Base-by-base conservation (phyloP, 176 grass and related monocot species). In the Themeda triandra region DNA sequence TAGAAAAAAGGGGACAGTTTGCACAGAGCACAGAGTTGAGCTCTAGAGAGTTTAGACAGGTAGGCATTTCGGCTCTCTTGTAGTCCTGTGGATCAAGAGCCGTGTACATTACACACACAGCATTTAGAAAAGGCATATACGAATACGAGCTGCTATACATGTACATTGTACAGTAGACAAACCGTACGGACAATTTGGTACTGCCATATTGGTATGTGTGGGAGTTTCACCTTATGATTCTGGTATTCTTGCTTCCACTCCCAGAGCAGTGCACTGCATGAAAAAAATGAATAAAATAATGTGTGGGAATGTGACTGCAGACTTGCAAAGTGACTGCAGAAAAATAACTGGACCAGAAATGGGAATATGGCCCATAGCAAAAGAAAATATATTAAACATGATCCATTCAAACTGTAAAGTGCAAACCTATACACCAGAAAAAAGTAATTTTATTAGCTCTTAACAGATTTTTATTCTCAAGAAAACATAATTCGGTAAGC, bases 1-100 rank as follows among this genome's bases (percentile, higher is more conserved):
- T 53, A 72, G 56, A 64, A 60, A 60, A 67, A 75, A 19, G 7
- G 53, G 10, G 27, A 85, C 54, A 24, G 73, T 83, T 69, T 80
- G 62, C 32, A 76, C 10, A 4, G 45, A 21, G 45, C 45, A 29
- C 71, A 73, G 59, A 66, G 69, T 62, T 84, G 85, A 76, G 75
- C 63, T 33, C 17, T 80, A 83, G 69, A 44, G 44, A 8, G 56
- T 33, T 68, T 91, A 87, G 89, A 32, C 80, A 91, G 89, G 51
- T 87, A 91, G 89, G 51, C 46, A 80, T 80, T 63, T 83, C 32
- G 62, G 70, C 77, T 62, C 76, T 60, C 49, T 63, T 62, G 89
- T 25, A 12, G 56, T 25, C 56, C 10, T 60, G 54, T 63, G 63
- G 69, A 29, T 80, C 59, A 25, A 36, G 39, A 63, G 28, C 23